Conservation (phyloP, 164 flowering plant genomes). For the Buxus sempervirens region DNA sequence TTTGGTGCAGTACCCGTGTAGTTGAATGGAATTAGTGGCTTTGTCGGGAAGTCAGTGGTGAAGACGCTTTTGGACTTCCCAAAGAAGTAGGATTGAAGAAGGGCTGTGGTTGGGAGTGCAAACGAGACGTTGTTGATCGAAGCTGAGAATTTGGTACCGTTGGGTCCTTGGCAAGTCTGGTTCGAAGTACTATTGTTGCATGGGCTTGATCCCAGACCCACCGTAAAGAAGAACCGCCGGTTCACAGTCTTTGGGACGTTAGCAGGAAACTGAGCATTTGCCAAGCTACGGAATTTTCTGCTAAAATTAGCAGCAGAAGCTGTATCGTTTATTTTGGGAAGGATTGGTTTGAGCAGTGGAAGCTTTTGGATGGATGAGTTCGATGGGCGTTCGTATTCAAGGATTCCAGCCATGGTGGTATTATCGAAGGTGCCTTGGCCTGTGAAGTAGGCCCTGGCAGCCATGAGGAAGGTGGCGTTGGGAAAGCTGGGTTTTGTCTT, state of each 20-base stretch:
- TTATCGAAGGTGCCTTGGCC: constrained; percentile 34
- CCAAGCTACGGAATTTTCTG: constrained; percentile 27
- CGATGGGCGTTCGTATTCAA: constrained; percentile 19
- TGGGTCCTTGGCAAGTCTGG: constrained; percentile 42
- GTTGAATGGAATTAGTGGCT: constrained; percentile 14
- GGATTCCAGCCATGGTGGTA: constrained; percentile 19
- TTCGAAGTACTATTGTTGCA: constrained; percentile 26
- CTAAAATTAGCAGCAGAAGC: constrained; percentile 24
- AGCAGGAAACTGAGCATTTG: constrained; percentile 28
- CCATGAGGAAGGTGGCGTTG: constrained; percentile 22
- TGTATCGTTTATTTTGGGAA: constrained; percentile 39
- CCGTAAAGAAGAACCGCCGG: constrained; percentile 30
- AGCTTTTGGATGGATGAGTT: constrained; percentile 15
- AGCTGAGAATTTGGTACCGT: constrained; percentile 35
- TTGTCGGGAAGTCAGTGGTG: constrained; percentile 20
- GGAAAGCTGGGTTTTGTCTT: constrained; percentile 13
- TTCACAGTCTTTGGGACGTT: constrained; percentile 35
- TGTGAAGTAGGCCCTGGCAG: constrained; percentile 25
- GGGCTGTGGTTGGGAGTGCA: constrained; percentile 29
- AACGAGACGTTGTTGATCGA: constrained; percentile 37
- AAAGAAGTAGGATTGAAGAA: constrained; percentile 25
- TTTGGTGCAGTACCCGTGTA: constrained; percentile 29
- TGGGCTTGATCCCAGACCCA: constrained; percentile 34
- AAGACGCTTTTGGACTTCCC: constrained; percentile 20
- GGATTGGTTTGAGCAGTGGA: constrained; percentile 26